Percentiles rank a stretch among this genome's conserved stretches.
Evolutionary conservation across 2,329 filamentous ascomycete species (phyloP).

Genomic region (Colletotrichum kahawae): DNA sequence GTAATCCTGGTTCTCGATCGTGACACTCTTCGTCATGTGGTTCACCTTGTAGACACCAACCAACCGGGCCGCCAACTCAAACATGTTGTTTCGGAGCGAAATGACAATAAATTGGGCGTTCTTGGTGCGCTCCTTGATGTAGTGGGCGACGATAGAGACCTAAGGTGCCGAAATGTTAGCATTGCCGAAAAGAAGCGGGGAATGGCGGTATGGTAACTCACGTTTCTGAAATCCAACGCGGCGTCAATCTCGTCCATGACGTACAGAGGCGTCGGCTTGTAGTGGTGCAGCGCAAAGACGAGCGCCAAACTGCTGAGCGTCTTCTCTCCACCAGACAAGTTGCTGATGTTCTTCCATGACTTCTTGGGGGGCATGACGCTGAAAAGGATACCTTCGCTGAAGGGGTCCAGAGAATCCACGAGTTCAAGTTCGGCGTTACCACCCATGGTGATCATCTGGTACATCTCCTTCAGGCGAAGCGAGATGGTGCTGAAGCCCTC

Average conservation of each 20-base stretch:
- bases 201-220: slow-evolving; percentile 55
- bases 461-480: slow-evolving; percentile 97
- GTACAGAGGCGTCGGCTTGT: slow-evolving; percentile 95
- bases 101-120: slow-evolving; percentile 99
- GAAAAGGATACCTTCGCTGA: slow-evolving; percentile 96
- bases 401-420: slow-evolving; percentile 94
- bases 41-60: slow-evolving; percentile 99
- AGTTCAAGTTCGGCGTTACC: slow-evolving; percentile 97
- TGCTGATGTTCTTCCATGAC: slow-evolving; percentile 99
- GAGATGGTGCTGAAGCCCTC: slow-evolving; percentile 95
- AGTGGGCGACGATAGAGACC: slow-evolving; percentile 97
- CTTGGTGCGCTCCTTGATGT: slow-evolving; percentile 99
- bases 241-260: slow-evolving; percentile 99
- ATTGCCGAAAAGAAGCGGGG: background rate
- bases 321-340: slow-evolving; percentile 96
- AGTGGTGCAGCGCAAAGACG: slow-evolving; percentile 98
- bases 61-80: slow-evolving; percentile 92
- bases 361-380: slow-evolving; percentile 99
- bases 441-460: slow-evolving; percentile 99
- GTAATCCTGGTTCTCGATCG: slow-evolving; percentile 84
- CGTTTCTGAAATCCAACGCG: slow-evolving; percentile 95
- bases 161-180: slow-evolving; percentile 37
- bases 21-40: slow-evolving; percentile 95
- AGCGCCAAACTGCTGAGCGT: slow-evolving; percentile 90
- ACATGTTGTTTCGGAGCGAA: slow-evolving; percentile 98